A percentile compares a stretch with the other conserved stretches of the same genome.
Conservation (phyloP, 176 grass and related monocot species). For the Oryza brachyantha region DNA sequence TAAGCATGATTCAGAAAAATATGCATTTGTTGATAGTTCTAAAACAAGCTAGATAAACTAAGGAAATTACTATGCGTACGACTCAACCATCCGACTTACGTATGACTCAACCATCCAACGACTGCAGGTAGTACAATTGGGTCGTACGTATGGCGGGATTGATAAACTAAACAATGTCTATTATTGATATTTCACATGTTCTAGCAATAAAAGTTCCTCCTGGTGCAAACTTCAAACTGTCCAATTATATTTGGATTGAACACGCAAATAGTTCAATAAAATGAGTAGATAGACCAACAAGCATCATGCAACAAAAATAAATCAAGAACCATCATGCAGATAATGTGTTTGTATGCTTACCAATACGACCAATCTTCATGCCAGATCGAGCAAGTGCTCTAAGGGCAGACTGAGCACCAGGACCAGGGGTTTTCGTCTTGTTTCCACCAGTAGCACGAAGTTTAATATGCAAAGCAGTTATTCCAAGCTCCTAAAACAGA, state of each 20-base stretch:
- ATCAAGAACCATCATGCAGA: background rate
- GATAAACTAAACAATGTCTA: background rate
- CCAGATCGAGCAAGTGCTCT: conserved; percentile 52
- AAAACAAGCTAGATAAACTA: background rate
- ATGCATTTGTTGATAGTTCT: too few relatives aligned
- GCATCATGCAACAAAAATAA: background rate
- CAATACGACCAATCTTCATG: conserved; percentile 66
- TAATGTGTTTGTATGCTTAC: background rate
- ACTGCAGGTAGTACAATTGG: too few relatives aligned
- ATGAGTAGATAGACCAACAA: background rate
- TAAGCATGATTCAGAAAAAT: too few relatives aligned
- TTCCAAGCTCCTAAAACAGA: conserved; percentile 36
- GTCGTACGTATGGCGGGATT: too few relatives aligned
- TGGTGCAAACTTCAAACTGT: background rate
- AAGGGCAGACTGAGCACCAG: conserved; percentile 48
- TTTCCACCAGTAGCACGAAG: conserved; percentile 59
- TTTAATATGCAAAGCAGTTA: conserved; percentile 57
- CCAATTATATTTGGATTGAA: background rate
- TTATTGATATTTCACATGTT: background rate
- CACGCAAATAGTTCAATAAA: background rate
- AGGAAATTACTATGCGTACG: too few relatives aligned
- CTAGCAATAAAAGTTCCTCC: background rate
- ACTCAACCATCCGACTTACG: too few relatives aligned
- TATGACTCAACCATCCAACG: too few relatives aligned
- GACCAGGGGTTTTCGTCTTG: conserved; percentile 48